Evolutionary conservation across 345 rosid species (phyloP).

Genomic region (Citrus trifoliata): DNA sequence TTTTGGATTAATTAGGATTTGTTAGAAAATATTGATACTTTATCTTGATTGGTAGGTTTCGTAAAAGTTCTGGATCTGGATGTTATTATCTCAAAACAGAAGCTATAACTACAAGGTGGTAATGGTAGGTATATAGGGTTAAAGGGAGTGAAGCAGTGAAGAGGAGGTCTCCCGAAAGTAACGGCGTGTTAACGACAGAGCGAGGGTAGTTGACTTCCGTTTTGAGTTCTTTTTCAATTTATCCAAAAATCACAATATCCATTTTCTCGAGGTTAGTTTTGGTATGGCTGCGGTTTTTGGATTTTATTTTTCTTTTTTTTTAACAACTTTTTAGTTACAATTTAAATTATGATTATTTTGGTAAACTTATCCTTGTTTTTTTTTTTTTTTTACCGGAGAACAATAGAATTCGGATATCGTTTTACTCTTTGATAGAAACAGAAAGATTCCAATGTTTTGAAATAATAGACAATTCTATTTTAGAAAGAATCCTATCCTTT

Average conservation of each 20-base stretch:
- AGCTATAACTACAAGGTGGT: not conserved
- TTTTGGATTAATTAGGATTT: no score
- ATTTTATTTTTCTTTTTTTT: not conserved
- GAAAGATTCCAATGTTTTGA: no score
- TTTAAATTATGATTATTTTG: not conserved
- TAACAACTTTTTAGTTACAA: not conserved
- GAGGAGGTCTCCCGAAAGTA: not conserved
- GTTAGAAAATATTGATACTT: no score
- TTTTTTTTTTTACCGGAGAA: not conserved
- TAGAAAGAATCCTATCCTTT: no score
- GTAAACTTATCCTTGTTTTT: no score
- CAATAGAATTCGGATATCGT: not conserved
- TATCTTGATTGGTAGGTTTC: not conserved
- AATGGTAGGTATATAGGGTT: not conserved
- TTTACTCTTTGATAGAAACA: no score
- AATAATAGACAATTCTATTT: no score
- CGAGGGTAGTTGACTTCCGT: conserved; percentile 24
- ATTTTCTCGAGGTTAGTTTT: not conserved
- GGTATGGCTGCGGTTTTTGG: no score
- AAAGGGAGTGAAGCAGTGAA: not conserved
- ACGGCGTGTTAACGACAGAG: conserved; percentile 21
- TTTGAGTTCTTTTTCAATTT: not conserved
- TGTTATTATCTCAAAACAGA: not conserved
- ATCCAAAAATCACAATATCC: not conserved
- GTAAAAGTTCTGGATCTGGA: not conserved